phyloP scores from a whole-genome alignment of 163 green algal genomes.

The Scenedesmus sp. region DNA sequence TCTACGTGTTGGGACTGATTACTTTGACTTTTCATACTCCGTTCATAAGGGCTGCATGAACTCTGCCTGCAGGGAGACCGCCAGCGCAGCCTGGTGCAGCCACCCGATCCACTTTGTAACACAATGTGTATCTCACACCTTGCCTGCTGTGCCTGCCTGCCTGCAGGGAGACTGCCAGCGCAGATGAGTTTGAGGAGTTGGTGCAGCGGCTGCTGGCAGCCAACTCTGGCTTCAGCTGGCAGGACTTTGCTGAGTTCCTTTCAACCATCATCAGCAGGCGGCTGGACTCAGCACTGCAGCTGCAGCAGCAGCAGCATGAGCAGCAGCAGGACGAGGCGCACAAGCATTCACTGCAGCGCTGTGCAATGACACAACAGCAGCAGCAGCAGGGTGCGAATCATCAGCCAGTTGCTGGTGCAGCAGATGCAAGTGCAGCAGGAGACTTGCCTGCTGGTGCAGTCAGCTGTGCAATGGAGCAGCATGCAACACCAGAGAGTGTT shows the following conservation, averaged over 20 bases:
- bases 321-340: not conserved
- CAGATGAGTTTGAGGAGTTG: constrained; percentile 78
- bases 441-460: not conserved
- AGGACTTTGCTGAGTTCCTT: constrained; percentile 58
- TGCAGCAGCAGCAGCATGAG: not conserved
- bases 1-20: no score
- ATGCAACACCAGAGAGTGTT: not conserved
- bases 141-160: not conserved
- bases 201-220: constrained; percentile 74
- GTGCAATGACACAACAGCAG: not conserved
- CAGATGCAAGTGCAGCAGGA: not conserved
- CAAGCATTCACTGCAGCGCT: not conserved
- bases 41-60: not conserved
- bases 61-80: not conserved
- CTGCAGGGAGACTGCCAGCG: constrained; percentile 1
- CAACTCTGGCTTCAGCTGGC: constrained; percentile 71
- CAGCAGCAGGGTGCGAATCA: not conserved
- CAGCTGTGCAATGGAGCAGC: not conserved
- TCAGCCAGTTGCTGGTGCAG: not conserved
- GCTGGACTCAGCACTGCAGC: not conserved
- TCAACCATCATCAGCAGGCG: not conserved
- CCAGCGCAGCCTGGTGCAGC: not conserved
- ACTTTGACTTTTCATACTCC: no score
- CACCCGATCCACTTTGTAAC: no score
- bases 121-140: not conserved